Base-by-base conservation (phyloP, 352 stramenopile species). In the Globisporangium solare region DNA sequence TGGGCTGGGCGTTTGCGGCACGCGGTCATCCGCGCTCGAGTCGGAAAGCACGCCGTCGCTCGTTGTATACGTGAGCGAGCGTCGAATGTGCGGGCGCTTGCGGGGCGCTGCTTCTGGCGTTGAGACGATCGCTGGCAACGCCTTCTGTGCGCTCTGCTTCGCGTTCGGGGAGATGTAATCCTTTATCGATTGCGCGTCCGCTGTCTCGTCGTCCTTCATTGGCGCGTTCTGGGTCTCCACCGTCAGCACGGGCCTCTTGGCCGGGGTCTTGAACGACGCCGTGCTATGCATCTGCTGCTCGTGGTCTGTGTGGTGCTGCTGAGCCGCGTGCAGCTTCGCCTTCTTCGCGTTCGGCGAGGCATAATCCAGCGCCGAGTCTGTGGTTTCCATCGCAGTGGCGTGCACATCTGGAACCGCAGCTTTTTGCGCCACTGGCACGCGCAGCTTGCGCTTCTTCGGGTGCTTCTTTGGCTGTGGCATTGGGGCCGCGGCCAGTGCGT, bases 101-200 rank as follows among this genome's bases (percentile, higher is more conserved):
- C 22, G 27, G 27, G 27, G 10, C 27, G 27, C 27, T 35, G 27
- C 27, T 35, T 35, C 27, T 35, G 27, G 27, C 6, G 54, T 3
- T 59, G 17, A 10, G 40, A 1, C 37, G 17, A 18, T 31, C 17
- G 4, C 0, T 41, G 32, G 40, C 10, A 27, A 3, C 40, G 21
- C 45, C 43, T 41, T 45, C 14, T 39, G 35, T 3, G 11, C 39
- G 20, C 31, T 57, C 42, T 52, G 45, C 49, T 63, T 63, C 21
- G 56, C 47, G 41, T 63, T 58, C 0, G 56, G 56, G 10, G 56
- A 63, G 32, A 63, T 63, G 56, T 63, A 63, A 51, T 63, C 56
- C 15, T 48, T 21, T n/a, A 63, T 63, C 41, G 49, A 63, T 42
- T 24, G 31, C 31, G 8, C 37, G 8, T 22, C 22, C 37, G 35